Base-by-base conservation (phyloP, 176 grass and related monocot genomes). In the Chrysopogon serrulatus region DNA sequence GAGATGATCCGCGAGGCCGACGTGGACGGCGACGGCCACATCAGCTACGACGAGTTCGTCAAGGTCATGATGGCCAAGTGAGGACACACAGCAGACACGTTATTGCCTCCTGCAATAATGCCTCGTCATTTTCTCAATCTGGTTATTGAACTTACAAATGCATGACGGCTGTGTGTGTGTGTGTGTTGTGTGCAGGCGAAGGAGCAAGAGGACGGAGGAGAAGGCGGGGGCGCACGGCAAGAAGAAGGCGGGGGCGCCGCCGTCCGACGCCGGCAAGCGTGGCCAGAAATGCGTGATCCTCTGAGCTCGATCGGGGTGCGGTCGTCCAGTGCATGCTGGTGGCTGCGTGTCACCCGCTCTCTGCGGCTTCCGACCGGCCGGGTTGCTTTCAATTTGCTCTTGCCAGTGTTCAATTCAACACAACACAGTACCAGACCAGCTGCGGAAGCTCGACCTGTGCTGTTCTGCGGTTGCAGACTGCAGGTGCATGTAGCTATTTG, bases 61-160 rank as follows among this genome's bases (percentile, higher is more conserved):
- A 93, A 86, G 88, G 88, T 90, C 88, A 93, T 93, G 91, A 83
- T 88, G 91, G 91, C 88, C 78, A 93, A 93, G 91, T 93, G 79
- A 93, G 85, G 23, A 62, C 26, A 31, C 60, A 4, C 39, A 40
- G 9, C 39, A 2, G 4, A 60, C 21, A 57, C n/a, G 27, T 26
- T 60, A 60, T 26, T 60, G 10, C n/a, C 1, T 39, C 6, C n/a
- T n/a, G n/a, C n/a, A n/a, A n/a, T n/a, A n/a, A n/a, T n/a, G n/a
- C 5, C 4, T 60, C 53, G 53, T 56, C 51, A 23, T 56, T 56
- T 53, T 54, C 5, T 1, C n/a, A n/a, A n/a, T n/a, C n/a, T n/a
- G n/a, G n/a, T n/a, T 60, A 12, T 27, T 61, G 57, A 14, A 57
- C 53, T 57, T 59, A 19, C 9, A 8, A 5, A 40, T 13, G 16